Conservation (phyloP, 1,284 basidiomycete species). For the Ganoderma resinaceum region DNA sequence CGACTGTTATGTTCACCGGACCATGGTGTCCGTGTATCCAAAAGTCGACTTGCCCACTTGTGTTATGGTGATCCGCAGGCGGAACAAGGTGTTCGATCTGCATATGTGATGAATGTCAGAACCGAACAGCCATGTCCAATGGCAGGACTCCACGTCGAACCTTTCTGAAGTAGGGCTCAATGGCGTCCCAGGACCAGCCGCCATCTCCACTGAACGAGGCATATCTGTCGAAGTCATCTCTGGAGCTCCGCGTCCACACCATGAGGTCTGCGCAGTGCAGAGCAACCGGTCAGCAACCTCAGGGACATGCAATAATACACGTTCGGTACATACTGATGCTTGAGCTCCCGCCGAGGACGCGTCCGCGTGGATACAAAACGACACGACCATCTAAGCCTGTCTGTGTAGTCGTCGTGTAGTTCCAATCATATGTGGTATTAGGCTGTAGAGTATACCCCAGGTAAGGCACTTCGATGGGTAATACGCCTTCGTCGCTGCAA, state of each 20-base stretch:
- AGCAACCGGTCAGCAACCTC: constrained; percentile 27
- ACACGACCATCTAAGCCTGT: constrained; percentile 38
- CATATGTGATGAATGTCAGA: background rate
- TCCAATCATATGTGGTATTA: constrained; percentile 40
- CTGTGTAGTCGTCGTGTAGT: constrained; percentile 46
- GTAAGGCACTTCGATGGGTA: constrained; percentile 35
- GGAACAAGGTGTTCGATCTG: constrained; percentile 29
- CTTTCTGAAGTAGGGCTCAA: constrained; percentile 44
- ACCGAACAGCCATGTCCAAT: background rate
- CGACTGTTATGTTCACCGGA: constrained; percentile 42
- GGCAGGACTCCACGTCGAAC: constrained; percentile 12
- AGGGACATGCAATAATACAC: background rate
- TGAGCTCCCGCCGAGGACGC: constrained; percentile 47
- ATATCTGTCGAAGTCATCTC: constrained; percentile 48
- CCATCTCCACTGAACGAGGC: constrained; percentile 45
- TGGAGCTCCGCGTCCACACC: constrained; percentile 49
- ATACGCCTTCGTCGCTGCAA: constrained; percentile 34
- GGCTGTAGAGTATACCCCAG: constrained; percentile 31
- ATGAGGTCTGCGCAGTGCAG: constrained; percentile 42
- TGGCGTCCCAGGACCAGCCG: constrained; percentile 49
- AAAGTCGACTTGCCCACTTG: constrained; percentile 23
- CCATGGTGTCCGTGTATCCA: constrained; percentile 36
- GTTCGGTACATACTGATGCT: constrained; percentile 41
- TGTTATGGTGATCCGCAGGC: constrained; percentile 29
- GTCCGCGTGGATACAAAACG: constrained; percentile 43